Evolutionary conservation across 2,329 filamentous ascomycete genomes (phyloP), one percentile per base, ranked within the genome.

Genomic region (Knoxdaviesia capensis): DNA sequence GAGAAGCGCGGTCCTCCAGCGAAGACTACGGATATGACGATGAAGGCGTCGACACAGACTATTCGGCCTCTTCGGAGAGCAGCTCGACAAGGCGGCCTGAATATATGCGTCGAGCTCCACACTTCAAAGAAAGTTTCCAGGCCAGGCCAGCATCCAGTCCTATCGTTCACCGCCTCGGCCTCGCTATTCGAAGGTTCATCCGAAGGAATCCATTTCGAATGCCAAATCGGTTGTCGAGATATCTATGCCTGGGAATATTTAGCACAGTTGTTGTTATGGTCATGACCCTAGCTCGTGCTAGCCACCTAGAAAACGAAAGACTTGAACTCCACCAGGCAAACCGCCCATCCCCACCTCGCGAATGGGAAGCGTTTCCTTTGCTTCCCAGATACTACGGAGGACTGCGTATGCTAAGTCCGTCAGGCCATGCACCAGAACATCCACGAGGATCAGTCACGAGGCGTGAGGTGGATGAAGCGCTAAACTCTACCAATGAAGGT

Each of bases 301-400:
- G 82, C 51, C 71, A 81, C 52, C 61, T 72, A 11, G 81, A 81
- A 48, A 79, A 83, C 52, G 69, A 64, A 51, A 44, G 45, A 40
- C 8, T 43, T 42, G 30, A 41, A 11, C 30, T 38, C 30, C 6
- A 10, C 8, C 36, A 29, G 36, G 41, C 35, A 56, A 55, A 40
- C 55, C 60, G 5, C 52, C 55, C 8, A 55, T 52, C 6, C 51
- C 68, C 74, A 0, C 59, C 71, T 0, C 74, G 77, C 0, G 59
- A 71, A 5, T 96, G 87, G 86, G 83, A 93, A 55, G 72, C 70
- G 7, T 96, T 93, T 54, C 74, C 77, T 0, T 92, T 94, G 52
- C 59, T 98, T 46, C 79, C 78, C 46, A 71, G 87, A 47, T 98
- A 94, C 56, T 90, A 94, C 56, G 88, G 86, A 9, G 90, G 90